These are phyloP conservation scores for Blastobotrys peoriensis DNA, from an alignment of 805 yeast genomes.

Conservation along the genomic window DNA sequence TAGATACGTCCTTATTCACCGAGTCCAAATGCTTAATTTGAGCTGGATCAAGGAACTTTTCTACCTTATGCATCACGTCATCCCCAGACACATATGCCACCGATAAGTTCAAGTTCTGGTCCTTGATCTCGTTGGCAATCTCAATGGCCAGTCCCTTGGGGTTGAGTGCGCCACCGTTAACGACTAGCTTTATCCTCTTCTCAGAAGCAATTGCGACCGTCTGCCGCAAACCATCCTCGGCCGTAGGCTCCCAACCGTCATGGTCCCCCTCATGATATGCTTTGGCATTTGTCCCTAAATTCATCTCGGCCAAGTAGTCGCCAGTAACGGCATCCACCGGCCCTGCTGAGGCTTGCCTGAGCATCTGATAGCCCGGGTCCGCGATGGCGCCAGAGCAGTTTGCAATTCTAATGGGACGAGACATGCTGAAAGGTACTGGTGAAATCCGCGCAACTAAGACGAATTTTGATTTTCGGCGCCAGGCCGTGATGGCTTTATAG, in stretches of 20 bases:
- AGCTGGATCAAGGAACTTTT: constrained; percentile 11
- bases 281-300: constrained; percentile 6
- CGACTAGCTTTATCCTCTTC: constrained; percentile 18
- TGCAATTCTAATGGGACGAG: constrained; percentile 3
- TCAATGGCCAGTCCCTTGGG: constrained; percentile 20
- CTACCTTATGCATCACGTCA: constrained; percentile 10
- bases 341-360: constrained; percentile 3
- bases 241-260: constrained; percentile 3
- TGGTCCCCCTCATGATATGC: constrained; percentile 1
- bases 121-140: constrained; percentile 6
- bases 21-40: constrained; percentile 12
- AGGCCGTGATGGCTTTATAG: no score
- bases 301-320: constrained; percentile 17
- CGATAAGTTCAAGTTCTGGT: constrained; percentile 12
- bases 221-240: constrained; percentile 1
- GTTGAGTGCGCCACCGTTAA: constrained; percentile 22
- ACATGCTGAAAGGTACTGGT: neutral
- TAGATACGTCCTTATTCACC: constrained; percentile 6
- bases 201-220: constrained; percentile 3
- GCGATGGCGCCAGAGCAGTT: constrained; percentile 5
- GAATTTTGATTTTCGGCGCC: no score
- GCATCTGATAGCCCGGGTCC: constrained; percentile 4
- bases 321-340: constrained; percentile 19
- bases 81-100: constrained; percentile 23
- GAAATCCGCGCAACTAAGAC: no score